Evolutionary conservation across 164 flowering plant species (phyloP), one percentile per base, ranked within the genome.

Genomic region (Stephania cephalantha): DNA sequence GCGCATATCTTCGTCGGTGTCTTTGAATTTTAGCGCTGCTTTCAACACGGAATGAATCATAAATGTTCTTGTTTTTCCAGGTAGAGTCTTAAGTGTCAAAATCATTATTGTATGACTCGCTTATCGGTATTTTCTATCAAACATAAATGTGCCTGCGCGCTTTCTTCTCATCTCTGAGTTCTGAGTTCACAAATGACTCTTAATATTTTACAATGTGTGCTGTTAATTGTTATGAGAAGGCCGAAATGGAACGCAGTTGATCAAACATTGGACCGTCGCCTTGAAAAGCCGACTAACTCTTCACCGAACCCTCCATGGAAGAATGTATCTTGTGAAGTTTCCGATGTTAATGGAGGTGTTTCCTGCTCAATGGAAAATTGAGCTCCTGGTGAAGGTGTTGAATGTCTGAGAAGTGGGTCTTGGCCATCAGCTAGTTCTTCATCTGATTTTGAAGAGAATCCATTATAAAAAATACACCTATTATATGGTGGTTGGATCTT

Each of bases 311-410:
- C 42, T 35, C 42, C 42, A 35, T 2, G 4, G 42, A 35, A 35
- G 42, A 35, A 35, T 35, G 4, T 35, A 35, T 35, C 42, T 35
- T 35, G 42, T 35, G 79, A 15, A 79, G 82, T 71, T 84, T 75
- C 73, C 77, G 75, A 53, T 85, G 87, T 81, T 73, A 80, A 69
- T 8, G 35, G 0, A 73, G 74, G 73, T 85, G 88, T 76, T 85
- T 74, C 76, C 9, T 35, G 80, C 84, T 64, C 70, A 83, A 22
- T 85, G 88, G 87, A 35, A 61, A 48, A 52, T 3, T 31, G 3
- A 15, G 68, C 61, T 9, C 88, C 84, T 76, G 17, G 3, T 17
- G 73, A 30, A 35, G 85, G 79, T 30, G 53, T 77, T 66, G 63
- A 22, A 13, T 68, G 80, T 70, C 61, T 71, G 25, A 78, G 79